These are phyloP conservation scores for Aspergillus pseudoglaucus DNA, from an alignment of 2,329 filamentous ascomycete species.

Conservation along the genomic window DNA sequence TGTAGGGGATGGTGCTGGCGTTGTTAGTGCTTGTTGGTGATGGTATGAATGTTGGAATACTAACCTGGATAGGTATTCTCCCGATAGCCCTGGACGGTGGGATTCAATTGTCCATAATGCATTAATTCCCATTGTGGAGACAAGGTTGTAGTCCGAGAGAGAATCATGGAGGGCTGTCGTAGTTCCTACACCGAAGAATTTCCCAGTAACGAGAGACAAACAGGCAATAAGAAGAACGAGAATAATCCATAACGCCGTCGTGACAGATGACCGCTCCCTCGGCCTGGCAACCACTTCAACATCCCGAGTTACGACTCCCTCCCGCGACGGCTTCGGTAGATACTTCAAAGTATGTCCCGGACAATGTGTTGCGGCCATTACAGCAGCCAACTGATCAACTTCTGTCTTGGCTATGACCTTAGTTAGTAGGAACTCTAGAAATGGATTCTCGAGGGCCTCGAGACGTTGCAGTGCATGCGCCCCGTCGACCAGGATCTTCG, in stretches of 20 bases:
- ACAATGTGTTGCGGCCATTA: background rate
- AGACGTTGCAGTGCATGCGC: conserved; percentile 1
- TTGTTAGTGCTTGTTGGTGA: background rate
- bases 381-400: background rate
- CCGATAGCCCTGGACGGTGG: background rate
- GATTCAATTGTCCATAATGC: conserved; percentile 4
- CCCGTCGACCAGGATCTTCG: background rate
- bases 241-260: background rate
- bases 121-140: conserved; percentile 1
- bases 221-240: too few species aligned
- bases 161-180: too few species aligned
- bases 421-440: conserved; percentile 4
- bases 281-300: background rate
- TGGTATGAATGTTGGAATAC: background rate
- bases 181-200: too few species aligned
- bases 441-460: conserved; percentile 4
- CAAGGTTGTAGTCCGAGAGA: background rate
- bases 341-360: background rate
- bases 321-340: background rate
- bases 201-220: too few species aligned
- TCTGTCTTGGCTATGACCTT: background rate
- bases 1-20: conserved; percentile 5
- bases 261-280: background rate
- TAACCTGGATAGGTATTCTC: conserved; percentile 1
- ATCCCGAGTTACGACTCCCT: background rate